phyloP scores from a whole-genome alignment of 805 yeast species.

The Metschnikowia cerradonensis region DNA sequence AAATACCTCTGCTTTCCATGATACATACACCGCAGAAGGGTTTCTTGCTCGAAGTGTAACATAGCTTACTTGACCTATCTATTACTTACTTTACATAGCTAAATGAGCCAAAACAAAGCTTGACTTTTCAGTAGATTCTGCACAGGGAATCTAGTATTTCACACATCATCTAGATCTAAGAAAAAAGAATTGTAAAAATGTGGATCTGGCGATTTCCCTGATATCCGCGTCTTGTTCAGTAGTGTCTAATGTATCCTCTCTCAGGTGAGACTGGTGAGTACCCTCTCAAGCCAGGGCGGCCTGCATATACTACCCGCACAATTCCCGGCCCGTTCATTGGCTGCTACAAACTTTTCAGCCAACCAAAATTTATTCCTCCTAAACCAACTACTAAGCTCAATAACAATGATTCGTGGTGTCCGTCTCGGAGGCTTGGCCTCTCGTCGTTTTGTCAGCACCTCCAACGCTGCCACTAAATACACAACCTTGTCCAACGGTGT shows the following conservation, averaged over 20 bases:
- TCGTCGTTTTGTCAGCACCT: slow-evolving; percentile 60
- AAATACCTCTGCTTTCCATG: background rate
- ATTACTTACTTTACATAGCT: background rate
- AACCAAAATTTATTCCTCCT: slow-evolving; percentile 12
- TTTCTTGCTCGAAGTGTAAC: background rate
- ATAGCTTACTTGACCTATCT: background rate
- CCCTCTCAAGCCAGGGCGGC: background rate
- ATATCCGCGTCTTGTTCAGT: background rate
- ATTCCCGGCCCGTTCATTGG: slow-evolving; percentile 21
- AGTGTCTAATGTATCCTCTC: background rate
- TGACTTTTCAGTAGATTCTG: background rate
- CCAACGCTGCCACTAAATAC: slow-evolving; percentile 55
- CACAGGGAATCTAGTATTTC: background rate
- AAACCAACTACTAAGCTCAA: slow-evolving; percentile 3
- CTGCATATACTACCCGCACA: slow-evolving; percentile 12
- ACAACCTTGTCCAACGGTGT: slow-evolving; percentile 73
- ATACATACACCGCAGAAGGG: background rate
- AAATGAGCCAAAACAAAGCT: background rate
- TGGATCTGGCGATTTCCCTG: background rate
- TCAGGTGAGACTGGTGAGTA: background rate
- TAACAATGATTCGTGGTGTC: slow-evolving; percentile 41
- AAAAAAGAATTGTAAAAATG: background rate
- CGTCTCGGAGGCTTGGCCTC: slow-evolving; percentile 30
- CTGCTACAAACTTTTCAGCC: slow-evolving; percentile 8
- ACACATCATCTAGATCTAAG: background rate